Base-by-base conservation (phyloP, 176 grass and related monocot genomes). In the Cenchrus americanus region DNA sequence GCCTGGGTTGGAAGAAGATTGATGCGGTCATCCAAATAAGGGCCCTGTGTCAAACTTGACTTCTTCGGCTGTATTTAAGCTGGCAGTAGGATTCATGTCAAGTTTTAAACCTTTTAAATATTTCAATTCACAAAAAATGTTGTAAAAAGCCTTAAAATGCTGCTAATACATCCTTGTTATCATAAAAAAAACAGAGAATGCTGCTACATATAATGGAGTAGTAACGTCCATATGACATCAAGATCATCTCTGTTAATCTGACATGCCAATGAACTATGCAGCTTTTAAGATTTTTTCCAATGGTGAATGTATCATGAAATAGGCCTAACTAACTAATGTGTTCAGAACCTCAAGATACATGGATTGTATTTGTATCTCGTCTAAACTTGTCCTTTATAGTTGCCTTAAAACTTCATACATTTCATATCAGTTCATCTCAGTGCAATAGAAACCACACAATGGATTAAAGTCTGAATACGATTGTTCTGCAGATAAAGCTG, bases 181-280 rank as follows among this genome's bases (percentile, higher is more conserved):
- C 14, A 15, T 7, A 57, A 57, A 57, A 57, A n/a, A 57, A 1
- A 30, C n/a, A 30, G 54, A 57, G 54, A 57, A 60, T 47, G 75
- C 41, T 53, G 4, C 21, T 21, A 51, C n/a, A 30, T 27, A 18
- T 69, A 48, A 21, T 42, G 40, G 52, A 14, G 30, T 48, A 62
- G 23, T 30, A 85, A 70, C 11, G 23, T 65, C 34, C 37, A 43
- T 7, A n/a, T 22, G 17, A 51, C 6, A 43, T 8, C 46, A 49
- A n/a, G 6, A 76, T 69, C 54, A 53, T 61, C 82, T 59, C 10
- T 81, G 19, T 75, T 75, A 19, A 82, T 75, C 63, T 76, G 47
- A 61, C 62, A 76, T 66, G 15, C 43, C 34, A 61, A 81, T 50
- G 62, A 40, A 75, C 72, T 67, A 47, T 58, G 30, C 49, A 47